A percentile compares a stretch with the other conserved stretches of the same genome.
phyloP scores from a whole-genome alignment of 2,329 filamentous ascomycete genomes.

The Chalaropsis thielavioides region DNA sequence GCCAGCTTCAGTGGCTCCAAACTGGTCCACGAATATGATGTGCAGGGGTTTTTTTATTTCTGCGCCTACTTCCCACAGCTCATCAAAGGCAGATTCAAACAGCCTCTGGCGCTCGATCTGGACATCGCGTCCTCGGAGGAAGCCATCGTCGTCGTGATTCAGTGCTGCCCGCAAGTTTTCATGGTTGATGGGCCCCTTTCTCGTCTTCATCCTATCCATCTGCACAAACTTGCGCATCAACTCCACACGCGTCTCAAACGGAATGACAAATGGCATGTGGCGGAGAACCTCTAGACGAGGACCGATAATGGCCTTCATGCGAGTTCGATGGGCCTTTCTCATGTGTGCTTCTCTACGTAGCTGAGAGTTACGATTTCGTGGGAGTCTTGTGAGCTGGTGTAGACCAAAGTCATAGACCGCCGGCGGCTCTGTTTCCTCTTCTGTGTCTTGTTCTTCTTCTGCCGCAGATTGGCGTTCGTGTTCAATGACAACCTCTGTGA shows the following conservation, averaged over 20 bases:
- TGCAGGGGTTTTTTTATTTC: constrained; percentile 88
- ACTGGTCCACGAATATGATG: constrained; percentile 90
- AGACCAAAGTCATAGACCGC: neutral
- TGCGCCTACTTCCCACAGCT: constrained; percentile 70
- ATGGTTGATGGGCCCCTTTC: constrained; percentile 36
- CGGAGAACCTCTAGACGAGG: constrained; percentile 81
- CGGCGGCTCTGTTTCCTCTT: constrained; percentile 22
- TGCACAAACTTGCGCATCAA: constrained; percentile 74
- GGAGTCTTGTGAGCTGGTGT: neutral
- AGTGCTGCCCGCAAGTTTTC: constrained; percentile 20
- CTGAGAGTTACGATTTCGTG: neutral
- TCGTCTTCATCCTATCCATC: constrained; percentile 60
- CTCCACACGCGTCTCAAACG: constrained; percentile 77
- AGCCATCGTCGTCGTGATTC: neutral
- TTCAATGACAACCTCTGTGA: constrained; percentile 72
- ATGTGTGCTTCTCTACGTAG: constrained; percentile 15
- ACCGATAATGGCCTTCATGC: constrained; percentile 62
- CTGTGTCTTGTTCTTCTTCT: constrained; percentile 27
- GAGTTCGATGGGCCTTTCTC: constrained; percentile 43
- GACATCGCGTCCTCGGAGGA: constrained; percentile 47
- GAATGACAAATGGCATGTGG: constrained; percentile 95
- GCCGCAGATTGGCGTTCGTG: constrained; percentile 61
- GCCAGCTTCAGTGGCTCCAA: constrained; percentile 72
- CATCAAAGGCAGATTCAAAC: constrained; percentile 71
- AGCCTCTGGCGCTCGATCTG: constrained; percentile 63